These are phyloP conservation scores for Fusarium temperatum DNA, from an alignment of 2,329 filamentous ascomycete genomes.

Conservation along the genomic window DNA sequence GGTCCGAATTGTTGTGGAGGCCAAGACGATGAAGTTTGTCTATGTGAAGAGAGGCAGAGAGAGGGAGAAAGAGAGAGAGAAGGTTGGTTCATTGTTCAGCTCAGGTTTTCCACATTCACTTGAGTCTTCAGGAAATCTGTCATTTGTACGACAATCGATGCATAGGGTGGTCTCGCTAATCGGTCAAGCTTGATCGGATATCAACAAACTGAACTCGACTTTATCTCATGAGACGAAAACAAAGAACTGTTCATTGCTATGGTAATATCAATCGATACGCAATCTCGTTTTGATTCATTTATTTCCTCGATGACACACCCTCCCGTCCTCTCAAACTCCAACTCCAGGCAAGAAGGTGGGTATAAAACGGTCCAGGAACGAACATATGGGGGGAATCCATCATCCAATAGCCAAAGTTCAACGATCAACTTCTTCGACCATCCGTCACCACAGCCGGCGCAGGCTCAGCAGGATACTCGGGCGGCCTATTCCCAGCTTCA, in stretches of 20 bases:
- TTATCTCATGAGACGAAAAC: background rate
- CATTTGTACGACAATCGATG: background rate
- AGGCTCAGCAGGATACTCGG: conserved; percentile 43
- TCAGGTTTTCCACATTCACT: background rate
- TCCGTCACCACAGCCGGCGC: conserved; percentile 35
- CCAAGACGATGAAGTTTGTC: background rate
- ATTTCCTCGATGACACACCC: background rate
- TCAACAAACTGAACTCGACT: background rate
- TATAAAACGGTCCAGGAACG: background rate
- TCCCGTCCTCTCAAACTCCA: background rate
- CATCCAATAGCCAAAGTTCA: background rate
- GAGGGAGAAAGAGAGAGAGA: background rate
- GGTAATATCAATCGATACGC: background rate
- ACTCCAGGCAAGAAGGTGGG: background rate
- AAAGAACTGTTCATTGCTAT: background rate
- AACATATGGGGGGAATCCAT: background rate
- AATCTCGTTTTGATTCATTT: background rate
- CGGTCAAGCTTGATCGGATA: background rate
- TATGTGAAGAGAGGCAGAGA: background rate
- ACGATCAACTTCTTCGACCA: conserved; percentile 24
- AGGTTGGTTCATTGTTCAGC: background rate
- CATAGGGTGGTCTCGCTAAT: background rate
- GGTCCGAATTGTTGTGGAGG: background rate
- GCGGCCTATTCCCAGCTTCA: conserved; percentile 42
- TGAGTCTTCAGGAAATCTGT: background rate